These are phyloP conservation scores for Blastosporella zonata DNA, from an alignment of 1,284 basidiomycete genomes.

Conservation along the genomic window DNA sequence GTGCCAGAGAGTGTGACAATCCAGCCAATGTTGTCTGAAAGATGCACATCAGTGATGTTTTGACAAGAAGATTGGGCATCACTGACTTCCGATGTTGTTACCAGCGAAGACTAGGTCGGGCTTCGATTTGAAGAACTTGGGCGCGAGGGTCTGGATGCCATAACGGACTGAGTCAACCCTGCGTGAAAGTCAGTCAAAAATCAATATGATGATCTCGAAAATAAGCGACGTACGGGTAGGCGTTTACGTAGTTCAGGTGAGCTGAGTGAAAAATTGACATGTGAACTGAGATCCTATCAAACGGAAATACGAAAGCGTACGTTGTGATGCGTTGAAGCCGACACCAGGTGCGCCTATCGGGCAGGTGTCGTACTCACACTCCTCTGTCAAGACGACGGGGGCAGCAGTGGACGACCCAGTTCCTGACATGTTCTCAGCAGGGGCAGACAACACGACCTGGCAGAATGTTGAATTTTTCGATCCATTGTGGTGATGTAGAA, in stretches of 20 bases:
- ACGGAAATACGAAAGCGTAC: slow-evolving; percentile 30
- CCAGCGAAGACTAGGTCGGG: slow-evolving; percentile 54
- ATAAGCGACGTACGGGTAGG: slow-evolving; percentile 33
- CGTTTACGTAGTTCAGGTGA: slow-evolving; percentile 42
- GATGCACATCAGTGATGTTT: not conserved
- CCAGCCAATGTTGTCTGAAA: slow-evolving; percentile 38
- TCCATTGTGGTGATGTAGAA: not conserved
- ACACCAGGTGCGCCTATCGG: slow-evolving; percentile 34
- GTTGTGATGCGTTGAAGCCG: slow-evolving; percentile 40
- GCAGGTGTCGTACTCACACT: slow-evolving; percentile 32
- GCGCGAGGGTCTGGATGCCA: slow-evolving; percentile 47
- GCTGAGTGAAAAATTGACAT: slow-evolving; percentile 10
- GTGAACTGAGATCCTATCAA: not conserved
- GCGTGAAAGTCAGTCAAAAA: not conserved
- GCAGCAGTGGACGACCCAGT: slow-evolving; percentile 29
- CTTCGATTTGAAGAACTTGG: slow-evolving; percentile 38
- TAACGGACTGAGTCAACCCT: slow-evolving; percentile 43
- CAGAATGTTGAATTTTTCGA: not conserved
- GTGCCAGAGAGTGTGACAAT: slow-evolving; percentile 41
- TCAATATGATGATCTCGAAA: slow-evolving; percentile 9
- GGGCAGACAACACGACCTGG: slow-evolving; percentile 32
- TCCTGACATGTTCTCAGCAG: slow-evolving; percentile 31
- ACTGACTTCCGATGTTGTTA: slow-evolving; percentile 46
- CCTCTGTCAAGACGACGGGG: slow-evolving; percentile 18
- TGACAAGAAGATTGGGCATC: not conserved